Evolutionary conservation across 2,329 filamentous ascomycete genomes (phyloP), one percentile per base, ranked within the genome.

Genomic region (Whalleya microplaca): DNA sequence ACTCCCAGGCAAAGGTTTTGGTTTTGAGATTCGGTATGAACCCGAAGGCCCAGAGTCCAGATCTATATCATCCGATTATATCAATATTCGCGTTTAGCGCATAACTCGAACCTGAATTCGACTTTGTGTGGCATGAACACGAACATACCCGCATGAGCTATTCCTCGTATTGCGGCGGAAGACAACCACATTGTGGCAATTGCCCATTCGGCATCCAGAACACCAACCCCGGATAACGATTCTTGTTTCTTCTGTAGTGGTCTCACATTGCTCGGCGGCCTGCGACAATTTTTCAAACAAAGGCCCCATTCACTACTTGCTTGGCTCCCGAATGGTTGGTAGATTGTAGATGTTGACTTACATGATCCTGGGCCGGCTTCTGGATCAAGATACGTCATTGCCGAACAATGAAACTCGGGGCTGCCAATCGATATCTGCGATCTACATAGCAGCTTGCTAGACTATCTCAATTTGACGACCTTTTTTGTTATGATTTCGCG

Each of bases 111-210:
- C n/a, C n/a, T n/a, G n/a, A n/a, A n/a, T 27, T 27, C 23, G 4
- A 27, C 9, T 4, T 27, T 32, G 48, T 41, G 40, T 41, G 21
- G 21, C 23, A 45, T 37, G 18, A 56, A 61, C 53, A 63, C 58
- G 58, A 58, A 55, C 23, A 49, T 49, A 44, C 43, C 12, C 45
- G 16, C 29, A 48, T 56, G 45, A 14, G 32, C 32, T 37, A 6
- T 37, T 16, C 10, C 10, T 37, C 32, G 32, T 37, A 37, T 37
- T 37, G 32, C 7, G 3, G 32, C 32, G 32, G 14, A 37, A 37
- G 32, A 12, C 32, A 7, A 37, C 32, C 14, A 12, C 32, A 14
- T 12, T 37, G 32, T 16, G 32, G 32, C 32, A 12, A 37, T 37
- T 37, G 32, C 32, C 32, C 4, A 37, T 37, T 37, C 9, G 32